Conservation (phyloP, 176 grass and related monocot genomes). For the Raddia guianensis region DNA sequence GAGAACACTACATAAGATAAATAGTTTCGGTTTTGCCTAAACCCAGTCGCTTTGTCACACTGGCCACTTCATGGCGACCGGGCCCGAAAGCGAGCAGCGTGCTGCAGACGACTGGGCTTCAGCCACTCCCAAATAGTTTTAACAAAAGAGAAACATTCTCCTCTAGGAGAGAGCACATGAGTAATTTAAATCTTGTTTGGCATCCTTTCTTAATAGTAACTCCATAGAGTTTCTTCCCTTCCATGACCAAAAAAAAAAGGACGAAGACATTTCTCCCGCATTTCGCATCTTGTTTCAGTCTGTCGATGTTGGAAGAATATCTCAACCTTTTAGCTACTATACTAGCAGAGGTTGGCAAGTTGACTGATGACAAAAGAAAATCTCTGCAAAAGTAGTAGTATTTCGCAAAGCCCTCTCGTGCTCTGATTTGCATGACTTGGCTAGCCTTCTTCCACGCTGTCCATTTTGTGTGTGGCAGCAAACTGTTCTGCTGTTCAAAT, state of each 20-base stretch:
- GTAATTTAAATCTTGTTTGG: too few species aligned
- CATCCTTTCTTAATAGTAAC: too few species aligned
- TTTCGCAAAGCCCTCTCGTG: not conserved
- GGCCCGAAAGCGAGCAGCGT: too few species aligned
- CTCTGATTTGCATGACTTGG: not conserved
- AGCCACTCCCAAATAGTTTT: too few species aligned
- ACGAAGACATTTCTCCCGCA: not conserved
- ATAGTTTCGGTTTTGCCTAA: too few species aligned
- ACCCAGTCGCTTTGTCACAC: too few species aligned
- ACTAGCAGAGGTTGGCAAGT: not conserved
- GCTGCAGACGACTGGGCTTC: too few species aligned
- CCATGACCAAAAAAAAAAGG: not conserved
- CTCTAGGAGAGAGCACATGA: too few species aligned
- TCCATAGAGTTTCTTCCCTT: too few species aligned
- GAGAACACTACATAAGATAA: too few species aligned
- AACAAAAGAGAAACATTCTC: not conserved
- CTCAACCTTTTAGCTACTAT: not conserved
- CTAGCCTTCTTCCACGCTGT: conserved; percentile 39
- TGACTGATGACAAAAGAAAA: not conserved
- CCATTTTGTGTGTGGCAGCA: conserved; percentile 31
- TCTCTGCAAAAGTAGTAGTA: not conserved
- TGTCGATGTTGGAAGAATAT: not conserved
- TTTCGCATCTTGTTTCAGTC: not conserved
- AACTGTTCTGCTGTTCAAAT: not conserved
- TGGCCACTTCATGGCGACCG: too few species aligned